Evolutionary conservation across 441 rosid genomes (phyloP).

Genomic region (Euphorbia celastroides): DNA sequence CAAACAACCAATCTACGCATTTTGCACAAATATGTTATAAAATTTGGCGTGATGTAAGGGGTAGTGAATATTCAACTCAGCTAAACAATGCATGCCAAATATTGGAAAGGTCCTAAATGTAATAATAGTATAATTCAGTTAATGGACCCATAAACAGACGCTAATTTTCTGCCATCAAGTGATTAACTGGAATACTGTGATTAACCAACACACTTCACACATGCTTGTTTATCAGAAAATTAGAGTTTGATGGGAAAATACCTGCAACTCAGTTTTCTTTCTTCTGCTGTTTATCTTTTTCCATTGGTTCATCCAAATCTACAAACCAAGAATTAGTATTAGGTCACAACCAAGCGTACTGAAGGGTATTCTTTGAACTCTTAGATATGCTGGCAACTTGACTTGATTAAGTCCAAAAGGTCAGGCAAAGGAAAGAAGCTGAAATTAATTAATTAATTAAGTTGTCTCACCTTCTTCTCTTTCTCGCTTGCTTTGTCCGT

Average conservation of each 20-base stretch:
- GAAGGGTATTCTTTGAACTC: neutral
- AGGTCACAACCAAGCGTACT: slow-evolving; percentile 6
- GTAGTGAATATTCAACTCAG: no score
- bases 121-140: neutral
- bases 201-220: no score
- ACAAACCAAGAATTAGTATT: slow-evolving; percentile 11
- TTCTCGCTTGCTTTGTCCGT: slow-evolving; percentile 31
- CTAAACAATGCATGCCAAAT: neutral
- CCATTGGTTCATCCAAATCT: slow-evolving; percentile 39
- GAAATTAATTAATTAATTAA: slow-evolving; percentile 12
- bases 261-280: slow-evolving; percentile 40
- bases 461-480: slow-evolving; percentile 48
- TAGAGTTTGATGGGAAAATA: no score
- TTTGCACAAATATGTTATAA: no score
- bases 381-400: neutral
- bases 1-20: no score
- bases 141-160: neutral
- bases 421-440: neutral
- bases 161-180: no score
- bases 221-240: no score
- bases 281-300: slow-evolving; percentile 50
- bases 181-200: no score
- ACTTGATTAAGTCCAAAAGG: neutral
- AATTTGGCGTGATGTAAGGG: no score
- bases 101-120: neutral